Conservation (phyloP, 1,139 yeast species). For the Sugiyamaella sp. region DNA sequence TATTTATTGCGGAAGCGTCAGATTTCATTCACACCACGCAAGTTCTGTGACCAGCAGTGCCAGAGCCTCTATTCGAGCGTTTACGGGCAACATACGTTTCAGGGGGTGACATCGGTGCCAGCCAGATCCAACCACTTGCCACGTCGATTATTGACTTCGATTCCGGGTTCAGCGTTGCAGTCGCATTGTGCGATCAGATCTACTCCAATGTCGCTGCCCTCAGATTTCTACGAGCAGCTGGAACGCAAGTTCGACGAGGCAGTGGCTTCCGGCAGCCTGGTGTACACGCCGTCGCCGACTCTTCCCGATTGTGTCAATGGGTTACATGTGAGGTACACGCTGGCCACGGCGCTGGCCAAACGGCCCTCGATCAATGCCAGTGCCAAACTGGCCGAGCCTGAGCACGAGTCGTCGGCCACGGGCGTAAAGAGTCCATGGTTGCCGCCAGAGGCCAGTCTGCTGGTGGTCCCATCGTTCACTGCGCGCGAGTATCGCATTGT, state of each 20-base stretch:
- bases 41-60: too few relatives aligned
- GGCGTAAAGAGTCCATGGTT: constrained; percentile 66
- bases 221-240: constrained; percentile 30
- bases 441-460: constrained; percentile 75
- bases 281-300: constrained; percentile 38
- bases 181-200: too few relatives aligned
- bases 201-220: constrained; percentile 21
- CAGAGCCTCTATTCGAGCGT: too few relatives aligned
- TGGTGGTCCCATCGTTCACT: constrained; percentile 59
- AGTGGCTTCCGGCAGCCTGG: constrained; percentile 37
- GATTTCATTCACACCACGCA: too few relatives aligned
- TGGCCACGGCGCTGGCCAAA: constrained; percentile 55
- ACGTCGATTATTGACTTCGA: too few relatives aligned
- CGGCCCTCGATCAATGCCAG: constrained; percentile 53
- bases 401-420: constrained; percentile 14
- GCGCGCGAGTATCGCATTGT: constrained; percentile 60
- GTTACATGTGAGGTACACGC: constrained; percentile 45
- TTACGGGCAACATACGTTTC: too few relatives aligned
- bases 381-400: constrained; percentile 36
- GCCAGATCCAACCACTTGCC: too few relatives aligned
- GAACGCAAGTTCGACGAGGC: constrained; percentile 42
- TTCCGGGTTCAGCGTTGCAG: too few relatives aligned
- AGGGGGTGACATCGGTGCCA: too few relatives aligned
- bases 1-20: too few relatives aligned
- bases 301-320: constrained; percentile 37